Evolutionary conservation across 306 rosid genomes (phyloP), one percentile per base, ranked within the genome.

Genomic region (Trifolium dubium): DNA sequence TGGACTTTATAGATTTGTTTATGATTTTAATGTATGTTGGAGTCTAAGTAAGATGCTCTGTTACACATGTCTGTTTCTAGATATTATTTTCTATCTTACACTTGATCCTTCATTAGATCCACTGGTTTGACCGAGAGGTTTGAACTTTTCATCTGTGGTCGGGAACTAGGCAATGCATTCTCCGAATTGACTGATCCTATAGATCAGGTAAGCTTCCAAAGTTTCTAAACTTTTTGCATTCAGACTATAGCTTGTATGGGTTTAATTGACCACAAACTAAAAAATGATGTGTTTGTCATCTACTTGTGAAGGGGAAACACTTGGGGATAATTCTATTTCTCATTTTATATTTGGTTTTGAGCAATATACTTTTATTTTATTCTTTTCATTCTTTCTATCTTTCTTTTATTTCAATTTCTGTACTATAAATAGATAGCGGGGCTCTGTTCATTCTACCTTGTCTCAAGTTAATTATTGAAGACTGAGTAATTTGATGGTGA

Each of bases 141-240:
- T 82, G 98, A 94, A 80, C 97, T 94, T 79, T 91, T 89, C 81
- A 83, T 94, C 68, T 94, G 98, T 75, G 98, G 98, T 39, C 97
- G 98, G 75, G 98, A 94, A 86, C 77, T 94, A 85, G 97, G 90
- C 73, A 94, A 91, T 82, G 98, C 98, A 46, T 94, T 94, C 87
- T 94, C 98, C 3, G 98, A 94, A 78, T 79, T 94, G 84, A 94
- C 97, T 10, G 98, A 94, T 86, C 98, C 98, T 55, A 44, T 91
- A 75, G 98, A 94, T 86, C 98, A 93, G 94, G 98, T 91, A 80
- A 82, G 81, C 78, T 66, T 75, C 18, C 30, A 37, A 37, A 35
- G 5, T 51, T 72, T 60, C 63, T 39, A 30, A 49, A 47, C 10
- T 54, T 73, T 62, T 69, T 43, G 5, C 34, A 30, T 62, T 65